Evolutionary conservation across 139 green algal genomes (phyloP).

Genomic region (Desmodesmus armatus): DNA sequence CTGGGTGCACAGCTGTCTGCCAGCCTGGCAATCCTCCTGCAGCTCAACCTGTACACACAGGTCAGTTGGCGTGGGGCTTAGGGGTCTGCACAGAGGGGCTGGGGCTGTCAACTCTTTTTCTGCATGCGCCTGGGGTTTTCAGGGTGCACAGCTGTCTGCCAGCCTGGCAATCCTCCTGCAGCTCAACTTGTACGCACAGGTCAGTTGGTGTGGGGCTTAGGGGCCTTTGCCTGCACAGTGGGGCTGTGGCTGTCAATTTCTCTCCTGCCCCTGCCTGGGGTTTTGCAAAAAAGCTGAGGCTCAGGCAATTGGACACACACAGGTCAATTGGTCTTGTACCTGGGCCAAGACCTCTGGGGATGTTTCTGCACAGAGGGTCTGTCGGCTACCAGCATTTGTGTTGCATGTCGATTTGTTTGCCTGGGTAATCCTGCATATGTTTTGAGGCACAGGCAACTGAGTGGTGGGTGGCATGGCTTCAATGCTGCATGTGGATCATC

Average conservation of each 20-base stretch:
- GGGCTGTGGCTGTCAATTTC: background rate
- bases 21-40: conserved; percentile 90
- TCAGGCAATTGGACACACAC: conserved; percentile 87
- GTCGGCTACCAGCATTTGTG: too few relatives aligned
- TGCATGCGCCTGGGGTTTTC: conserved; percentile 57
- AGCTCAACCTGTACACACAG: conserved; percentile 92
- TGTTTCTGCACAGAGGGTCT: too few relatives aligned
- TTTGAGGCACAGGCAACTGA: too few relatives aligned
- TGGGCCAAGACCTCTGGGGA: background rate
- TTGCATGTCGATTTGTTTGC: too few relatives aligned
- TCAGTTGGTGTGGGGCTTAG: background rate
- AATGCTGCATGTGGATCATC: too few relatives aligned
- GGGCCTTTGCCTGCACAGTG: background rate
- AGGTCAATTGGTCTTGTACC: background rate
- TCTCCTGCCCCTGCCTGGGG: background rate
- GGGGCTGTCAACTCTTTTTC: background rate
- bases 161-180: conserved; percentile 94
- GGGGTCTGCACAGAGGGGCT: background rate
- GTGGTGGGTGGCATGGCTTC: too few relatives aligned
- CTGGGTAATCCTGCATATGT: too few relatives aligned
- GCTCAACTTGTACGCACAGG: conserved; percentile 89
- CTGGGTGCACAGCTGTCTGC: conserved; percentile 85
- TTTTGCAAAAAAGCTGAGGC: conserved; percentile 92
- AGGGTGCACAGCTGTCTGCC: conserved; percentile 84
- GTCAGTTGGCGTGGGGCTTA: background rate